Base-by-base conservation (phyloP, 495 filamentous ascomycete species). In the Friedmanniomyces simplex region DNA sequence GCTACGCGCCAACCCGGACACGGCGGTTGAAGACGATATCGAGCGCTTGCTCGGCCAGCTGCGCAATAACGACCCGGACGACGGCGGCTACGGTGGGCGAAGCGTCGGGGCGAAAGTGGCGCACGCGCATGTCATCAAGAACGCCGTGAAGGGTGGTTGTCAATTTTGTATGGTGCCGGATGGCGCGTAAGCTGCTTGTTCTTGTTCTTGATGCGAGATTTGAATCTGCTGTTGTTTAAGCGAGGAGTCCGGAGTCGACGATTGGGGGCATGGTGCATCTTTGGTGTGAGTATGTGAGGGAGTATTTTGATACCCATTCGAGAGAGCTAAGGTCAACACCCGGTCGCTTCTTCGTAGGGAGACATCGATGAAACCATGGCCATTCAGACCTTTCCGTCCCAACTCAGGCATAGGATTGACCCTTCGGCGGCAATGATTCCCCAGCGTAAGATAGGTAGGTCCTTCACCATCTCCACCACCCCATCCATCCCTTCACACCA, bases 101-200 rank as follows among this genome's bases (percentile, higher is more conserved):
- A 85, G 82, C 37, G 81, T 96, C 18, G 86, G 87, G 0, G 82
- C 82, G 1, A 96, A 96, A 69, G 90, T 95, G n/a, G 88, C 85
- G 45, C 87, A 90, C 63, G 90, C 91, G 18, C 79, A 88, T 62
- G 69, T 95, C 54, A 71, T 96, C 52, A 77, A 83, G 58, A 85
- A 89, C 55, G 75, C 76, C 53, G 78, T 94, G 28, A 73, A 76
- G 24, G 80, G 80, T 26, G 87, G 89, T 20, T 66, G 63, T 43
- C 47, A 28, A 36, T 39, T 39, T 43, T 64, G 57, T 36, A 22
- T 57, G 34, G 36, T 63, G 13, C 55, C 56, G 14, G 52, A 50
- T 10, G 60, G 56, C 13, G 60, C 60, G 10, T 62, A 52, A 32
- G 3, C 28, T 32, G 10, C 28, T 32, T 32, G 18, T 5, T 49